These are phyloP conservation scores for Tolypocladium sp. DNA, from an alignment of 2,329 filamentous ascomycete species.

Conservation along the genomic window DNA sequence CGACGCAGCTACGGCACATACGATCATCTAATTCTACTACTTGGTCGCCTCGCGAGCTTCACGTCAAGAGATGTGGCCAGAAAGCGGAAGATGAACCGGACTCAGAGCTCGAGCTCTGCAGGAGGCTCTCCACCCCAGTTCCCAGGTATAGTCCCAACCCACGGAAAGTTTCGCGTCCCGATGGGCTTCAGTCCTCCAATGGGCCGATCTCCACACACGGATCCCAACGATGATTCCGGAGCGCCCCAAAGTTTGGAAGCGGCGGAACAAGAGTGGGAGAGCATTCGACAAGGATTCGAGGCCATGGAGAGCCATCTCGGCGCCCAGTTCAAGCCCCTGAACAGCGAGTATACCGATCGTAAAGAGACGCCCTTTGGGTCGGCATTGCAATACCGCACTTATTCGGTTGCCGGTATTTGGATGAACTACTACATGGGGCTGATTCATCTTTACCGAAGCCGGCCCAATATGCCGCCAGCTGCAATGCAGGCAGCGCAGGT, in stretches of 20 bases:
- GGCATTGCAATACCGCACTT: slow-evolving; percentile 73
- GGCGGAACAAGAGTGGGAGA: slow-evolving; percentile 72
- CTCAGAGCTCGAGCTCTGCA: slow-evolving; percentile 16
- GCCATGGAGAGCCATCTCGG: slow-evolving; percentile 58
- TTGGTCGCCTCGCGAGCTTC: slow-evolving; percentile 74
- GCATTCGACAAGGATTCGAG: slow-evolving; percentile 62
- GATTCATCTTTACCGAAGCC: slow-evolving; percentile 72
- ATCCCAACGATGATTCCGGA: slow-evolving; percentile 42
- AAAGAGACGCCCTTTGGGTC: slow-evolving; percentile 69
- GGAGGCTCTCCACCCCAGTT: slow-evolving; percentile 35
- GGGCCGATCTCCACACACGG: slow-evolving; percentile 31
- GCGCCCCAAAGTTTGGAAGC: slow-evolving; percentile 55
- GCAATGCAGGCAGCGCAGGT: slow-evolving; percentile 80
- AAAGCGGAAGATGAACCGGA: slow-evolving; percentile 55
- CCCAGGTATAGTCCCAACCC: slow-evolving; percentile 45
- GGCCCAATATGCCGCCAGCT: slow-evolving; percentile 85
- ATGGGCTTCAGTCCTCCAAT: slow-evolving; percentile 45
- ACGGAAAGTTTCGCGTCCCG: slow-evolving; percentile 39
- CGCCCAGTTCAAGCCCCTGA: slow-evolving; percentile 66
- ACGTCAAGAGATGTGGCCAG: slow-evolving; percentile 65
- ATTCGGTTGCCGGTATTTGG: slow-evolving; percentile 82
- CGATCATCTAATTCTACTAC: slow-evolving; percentile 75
- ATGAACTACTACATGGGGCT: slow-evolving; percentile 77
- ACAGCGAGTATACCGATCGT: slow-evolving; percentile 53
- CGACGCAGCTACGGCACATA: slow-evolving; percentile 69